phyloP scores from a whole-genome alignment of 2,329 filamentous ascomycete species.

The Scleromitrula shiraiana region DNA sequence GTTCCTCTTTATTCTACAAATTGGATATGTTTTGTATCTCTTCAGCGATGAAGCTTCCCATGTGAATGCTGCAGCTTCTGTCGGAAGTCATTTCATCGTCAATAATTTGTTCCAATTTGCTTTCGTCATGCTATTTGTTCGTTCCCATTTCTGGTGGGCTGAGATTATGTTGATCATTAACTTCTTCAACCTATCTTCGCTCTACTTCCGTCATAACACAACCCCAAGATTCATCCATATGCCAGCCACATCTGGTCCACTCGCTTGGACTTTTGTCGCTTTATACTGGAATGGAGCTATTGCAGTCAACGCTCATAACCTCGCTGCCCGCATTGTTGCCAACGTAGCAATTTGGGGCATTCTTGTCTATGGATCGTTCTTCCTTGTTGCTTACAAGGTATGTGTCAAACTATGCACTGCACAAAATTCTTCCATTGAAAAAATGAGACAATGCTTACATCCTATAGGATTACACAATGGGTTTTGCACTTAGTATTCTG shows the following conservation, averaged over 20 bases:
- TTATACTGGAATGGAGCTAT: slow-evolving; percentile 87
- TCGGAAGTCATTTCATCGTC: slow-evolving; percentile 76
- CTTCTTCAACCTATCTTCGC: slow-evolving; percentile 68
- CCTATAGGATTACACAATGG: slow-evolving; percentile 61
- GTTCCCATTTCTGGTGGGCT: slow-evolving; percentile 65
- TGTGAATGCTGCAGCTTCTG: slow-evolving; percentile 63
- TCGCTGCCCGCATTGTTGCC: slow-evolving; percentile 70
- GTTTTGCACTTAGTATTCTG: slow-evolving; percentile 68
- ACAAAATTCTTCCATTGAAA: not conserved
- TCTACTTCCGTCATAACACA: slow-evolving; percentile 73
- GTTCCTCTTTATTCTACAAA: slow-evolving; percentile 65
- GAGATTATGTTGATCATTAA: slow-evolving; percentile 72
- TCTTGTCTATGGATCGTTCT: slow-evolving; percentile 67
- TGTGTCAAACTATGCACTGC: slow-evolving; percentile 14
- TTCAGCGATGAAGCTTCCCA: slow-evolving; percentile 58
- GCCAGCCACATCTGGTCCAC: slow-evolving; percentile 65
- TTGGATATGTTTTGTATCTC: slow-evolving; percentile 67
- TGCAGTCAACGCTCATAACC: slow-evolving; percentile 59
- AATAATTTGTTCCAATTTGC: slow-evolving; percentile 78
- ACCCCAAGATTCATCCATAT: slow-evolving; percentile 69
- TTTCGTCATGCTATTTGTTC: slow-evolving; percentile 78
- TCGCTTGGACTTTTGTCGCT: slow-evolving; percentile 80
- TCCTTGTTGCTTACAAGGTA: slow-evolving; percentile 65
- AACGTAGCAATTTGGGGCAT: slow-evolving; percentile 87
- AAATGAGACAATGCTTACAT: slow-evolving; percentile 18